Conservation (phyloP, 2,329 filamentous ascomycete genomes). For the Chaetomiaceae sp. region DNA sequence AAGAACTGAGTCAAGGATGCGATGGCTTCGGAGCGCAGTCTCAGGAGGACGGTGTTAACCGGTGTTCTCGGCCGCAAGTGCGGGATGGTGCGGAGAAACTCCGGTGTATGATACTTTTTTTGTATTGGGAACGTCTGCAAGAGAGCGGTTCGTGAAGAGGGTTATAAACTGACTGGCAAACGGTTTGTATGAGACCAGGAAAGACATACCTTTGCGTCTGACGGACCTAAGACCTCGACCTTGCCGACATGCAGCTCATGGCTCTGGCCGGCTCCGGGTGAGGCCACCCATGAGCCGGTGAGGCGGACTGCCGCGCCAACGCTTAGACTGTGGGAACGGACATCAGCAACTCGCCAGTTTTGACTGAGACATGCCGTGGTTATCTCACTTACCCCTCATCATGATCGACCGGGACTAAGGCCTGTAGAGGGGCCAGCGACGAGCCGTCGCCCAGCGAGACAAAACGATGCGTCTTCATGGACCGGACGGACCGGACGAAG, state of each 20-base stretch:
- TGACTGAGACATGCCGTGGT: constrained; percentile 24
- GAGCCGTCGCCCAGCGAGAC: constrained; percentile 85
- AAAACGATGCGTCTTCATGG: constrained; percentile 81
- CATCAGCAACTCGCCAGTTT: constrained; percentile 27
- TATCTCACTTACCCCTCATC: constrained; percentile 62
- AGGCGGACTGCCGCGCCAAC: constrained; percentile 78
- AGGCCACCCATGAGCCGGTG: constrained; percentile 70
- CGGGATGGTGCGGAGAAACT: constrained; percentile 82
- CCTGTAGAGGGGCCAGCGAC: constrained; percentile 72
- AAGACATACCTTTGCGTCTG: constrained; percentile 66
- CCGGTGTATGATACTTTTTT: constrained; percentile 89
- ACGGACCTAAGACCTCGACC: constrained; percentile 68
- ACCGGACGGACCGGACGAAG: constrained; percentile 77
- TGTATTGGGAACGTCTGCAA: constrained; percentile 82
- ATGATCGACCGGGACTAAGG: constrained; percentile 67
- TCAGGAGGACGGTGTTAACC: constrained; percentile 73
- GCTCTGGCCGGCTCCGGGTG: constrained; percentile 62
- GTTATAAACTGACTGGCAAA: background rate
- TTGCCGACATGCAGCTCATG: constrained; percentile 75
- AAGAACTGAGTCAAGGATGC: constrained; percentile 73
- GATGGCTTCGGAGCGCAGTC: constrained; percentile 77
- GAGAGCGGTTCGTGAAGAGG: background rate
- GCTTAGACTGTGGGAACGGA: constrained; percentile 56
- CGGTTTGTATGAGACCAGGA: background rate
- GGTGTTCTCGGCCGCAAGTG: constrained; percentile 81